These are phyloP conservation scores for Nelumbo lutea DNA, from an alignment of 164 flowering plant genomes.

Conservation along the genomic window DNA sequence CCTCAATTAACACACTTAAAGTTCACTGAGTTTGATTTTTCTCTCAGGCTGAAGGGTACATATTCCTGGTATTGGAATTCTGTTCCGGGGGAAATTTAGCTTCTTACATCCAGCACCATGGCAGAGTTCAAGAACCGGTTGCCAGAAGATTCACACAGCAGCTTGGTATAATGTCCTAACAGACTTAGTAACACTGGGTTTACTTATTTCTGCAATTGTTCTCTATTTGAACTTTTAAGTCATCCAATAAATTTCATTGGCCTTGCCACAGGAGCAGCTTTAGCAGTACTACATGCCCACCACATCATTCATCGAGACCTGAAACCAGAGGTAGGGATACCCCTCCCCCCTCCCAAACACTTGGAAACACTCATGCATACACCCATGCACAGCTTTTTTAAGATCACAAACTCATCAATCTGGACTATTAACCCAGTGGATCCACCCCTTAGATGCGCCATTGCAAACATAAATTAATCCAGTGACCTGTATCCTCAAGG, in stretches of 20 bases:
- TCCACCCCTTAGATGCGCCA: not conserved
- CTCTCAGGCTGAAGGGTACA: constrained; percentile 36
- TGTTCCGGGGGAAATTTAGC: constrained; percentile 63
- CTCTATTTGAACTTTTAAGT: not conserved
- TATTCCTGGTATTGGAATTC: constrained; percentile 58
- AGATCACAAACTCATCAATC: not conserved
- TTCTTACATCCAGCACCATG: constrained; percentile 46
- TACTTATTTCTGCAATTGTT: not conserved
- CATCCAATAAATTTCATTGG: constrained; percentile 4
- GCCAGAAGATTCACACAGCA: constrained; percentile 57
- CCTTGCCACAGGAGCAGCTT: constrained; percentile 49
- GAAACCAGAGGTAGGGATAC: constrained; percentile 62
- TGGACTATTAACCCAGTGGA: not conserved
- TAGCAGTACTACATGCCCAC: constrained; percentile 43
- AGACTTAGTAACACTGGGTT: not conserved
- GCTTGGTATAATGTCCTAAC: constrained; percentile 38
- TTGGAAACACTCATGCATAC: not conserved
- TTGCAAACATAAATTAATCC: not conserved
- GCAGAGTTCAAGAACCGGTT: constrained; percentile 45
- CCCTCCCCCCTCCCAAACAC: not conserved
- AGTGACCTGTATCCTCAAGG: not conserved
- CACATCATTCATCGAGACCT: constrained; percentile 60
- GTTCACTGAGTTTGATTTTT: constrained; percentile 5
- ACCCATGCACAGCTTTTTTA: not conserved
- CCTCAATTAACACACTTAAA: not conserved